phyloP scores from a whole-genome alignment of 129 eudicot genomes.

The Lactuca saligna region DNA sequence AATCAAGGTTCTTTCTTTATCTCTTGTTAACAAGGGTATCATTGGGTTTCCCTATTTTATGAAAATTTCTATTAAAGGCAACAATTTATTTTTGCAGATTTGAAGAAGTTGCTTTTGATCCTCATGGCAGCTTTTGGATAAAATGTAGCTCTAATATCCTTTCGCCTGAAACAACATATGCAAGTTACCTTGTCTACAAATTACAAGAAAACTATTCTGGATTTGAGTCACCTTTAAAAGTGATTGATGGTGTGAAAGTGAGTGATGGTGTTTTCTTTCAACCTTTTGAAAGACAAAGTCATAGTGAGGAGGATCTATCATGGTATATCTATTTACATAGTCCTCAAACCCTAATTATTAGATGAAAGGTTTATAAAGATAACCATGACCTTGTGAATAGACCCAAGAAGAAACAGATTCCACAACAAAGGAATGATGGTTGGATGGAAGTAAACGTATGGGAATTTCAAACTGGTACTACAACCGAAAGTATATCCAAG shows the following conservation, averaged over 20 bases:
- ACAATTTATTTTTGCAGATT: constrained; percentile 5
- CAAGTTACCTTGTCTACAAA: too few relatives aligned
- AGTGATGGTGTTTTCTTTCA: too few relatives aligned
- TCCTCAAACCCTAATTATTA: constrained; percentile 11
- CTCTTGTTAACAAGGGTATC: background rate
- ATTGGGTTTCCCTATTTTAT: too few relatives aligned
- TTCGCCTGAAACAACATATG: background rate
- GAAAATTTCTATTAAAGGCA: too few relatives aligned
- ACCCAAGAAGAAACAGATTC: background rate
- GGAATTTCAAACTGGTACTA: background rate
- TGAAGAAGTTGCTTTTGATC: background rate
- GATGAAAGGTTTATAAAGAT: background rate
- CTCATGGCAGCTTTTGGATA: too few relatives aligned
- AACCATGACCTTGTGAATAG: background rate
- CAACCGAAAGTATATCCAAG: background rate
- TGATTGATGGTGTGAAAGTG: background rate
- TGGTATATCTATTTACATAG: background rate
- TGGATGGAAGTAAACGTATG: constrained; percentile 5
- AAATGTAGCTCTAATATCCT: background rate
- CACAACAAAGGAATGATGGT: constrained; percentile 3
- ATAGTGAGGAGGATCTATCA: too few relatives aligned
- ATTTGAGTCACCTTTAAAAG: background rate
- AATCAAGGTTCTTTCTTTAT: constrained; percentile 12
- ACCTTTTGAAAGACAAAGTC: too few relatives aligned
- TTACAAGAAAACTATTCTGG: background rate